Evolutionary conservation across 495 filamentous ascomycete species (phyloP), one percentile per base, ranked within the genome.

Genomic region (Lentithecium fluviatile): DNA sequence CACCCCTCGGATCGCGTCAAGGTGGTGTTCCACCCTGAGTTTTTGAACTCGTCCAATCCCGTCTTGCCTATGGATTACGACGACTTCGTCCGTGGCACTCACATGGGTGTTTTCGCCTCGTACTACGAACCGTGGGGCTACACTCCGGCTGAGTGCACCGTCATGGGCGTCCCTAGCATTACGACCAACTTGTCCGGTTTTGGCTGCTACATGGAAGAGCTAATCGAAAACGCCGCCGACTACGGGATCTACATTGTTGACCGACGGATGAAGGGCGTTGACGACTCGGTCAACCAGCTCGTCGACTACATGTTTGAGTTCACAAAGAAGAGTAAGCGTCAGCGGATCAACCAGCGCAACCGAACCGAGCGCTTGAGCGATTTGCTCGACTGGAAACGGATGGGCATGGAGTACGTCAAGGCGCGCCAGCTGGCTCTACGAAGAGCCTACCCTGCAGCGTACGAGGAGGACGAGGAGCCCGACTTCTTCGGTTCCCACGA

Each of bases 71-170:
- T 98, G 64, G 94, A 97, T 75, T 98, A 98, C 69, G 94, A 98
- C 69, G 94, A 98, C 71, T 98, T 98, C 71, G 94, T 98, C 43
- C 91, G 94, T 26, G 94, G 94, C 60, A 96, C 91, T 23, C 94
- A 98, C 72, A 73, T 98, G 70, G 94, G 94, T 54, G 85, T 98
- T 43, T 98, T 98, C 79, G 77, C 92, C 6, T 97, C 94, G 40
- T 98, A 98, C 80, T 98, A 98, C 70, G 94, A 98, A 76, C 94
- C 94, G 21, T 98, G 94, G 94, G 94, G 94, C 54, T 98, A 98
- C 69, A 98, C 94, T 0, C 94, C 94, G 0, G 94, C 94, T 26
- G 94, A 98, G 73, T 98, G 94, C 76, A 98, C 94, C 0, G 94
- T 98, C 45, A 98, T 98, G 94, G 94, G 94, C 63, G 93, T 98